A percentile compares a stretch with the other conserved stretches of the same genome.
These are phyloP conservation scores for Stachybotrys chartarum DNA, from an alignment of 2,329 filamentous ascomycete genomes.

Conservation along the genomic window DNA sequence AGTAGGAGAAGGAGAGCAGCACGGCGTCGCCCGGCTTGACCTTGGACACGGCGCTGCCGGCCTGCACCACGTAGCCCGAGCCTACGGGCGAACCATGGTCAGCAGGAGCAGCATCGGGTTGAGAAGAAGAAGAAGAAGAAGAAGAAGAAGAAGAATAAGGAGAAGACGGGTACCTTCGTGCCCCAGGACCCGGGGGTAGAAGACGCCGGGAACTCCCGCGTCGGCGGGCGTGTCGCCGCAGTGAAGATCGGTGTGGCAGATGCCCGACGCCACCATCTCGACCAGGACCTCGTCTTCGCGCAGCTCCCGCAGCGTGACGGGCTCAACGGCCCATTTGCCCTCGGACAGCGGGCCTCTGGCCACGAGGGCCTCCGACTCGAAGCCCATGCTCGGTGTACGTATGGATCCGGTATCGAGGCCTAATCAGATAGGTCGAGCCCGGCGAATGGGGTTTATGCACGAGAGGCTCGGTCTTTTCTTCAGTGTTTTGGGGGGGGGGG, in stretches of 20 bases:
- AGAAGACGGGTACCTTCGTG: conserved; percentile 37
- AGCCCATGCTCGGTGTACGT: conserved; percentile 6
- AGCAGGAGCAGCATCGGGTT: background rate
- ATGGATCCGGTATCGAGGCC: no score
- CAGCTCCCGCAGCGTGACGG: conserved; percentile 17
- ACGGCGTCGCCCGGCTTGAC: conserved; percentile 46
- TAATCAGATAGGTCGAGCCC: no score
- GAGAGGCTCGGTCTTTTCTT: no score
- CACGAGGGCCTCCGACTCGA: conserved; percentile 20
- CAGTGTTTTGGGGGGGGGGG: no score
- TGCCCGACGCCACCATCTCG: conserved; percentile 44
- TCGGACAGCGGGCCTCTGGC: conserved; percentile 21
- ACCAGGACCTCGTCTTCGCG: conserved; percentile 41
- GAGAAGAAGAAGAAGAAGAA: background rate
- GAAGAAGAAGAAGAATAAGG: background rate
- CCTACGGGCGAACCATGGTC: conserved; percentile 9
- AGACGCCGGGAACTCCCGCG: conserved; percentile 7
- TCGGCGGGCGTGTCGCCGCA: conserved; percentile 26
- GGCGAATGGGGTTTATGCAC: no score
- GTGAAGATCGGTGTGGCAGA: conserved; percentile 48
- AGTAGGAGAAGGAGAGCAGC: conserved; percentile 35
- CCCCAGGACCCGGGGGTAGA: conserved; percentile 31
- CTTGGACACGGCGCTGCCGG: conserved; percentile 37
- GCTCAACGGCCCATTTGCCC: conserved; percentile 22
- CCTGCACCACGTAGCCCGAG: conserved; percentile 35